phyloP scores from a whole-genome alignment of 2,329 filamentous ascomycete species.

The Dryadomyces sulphureus region DNA sequence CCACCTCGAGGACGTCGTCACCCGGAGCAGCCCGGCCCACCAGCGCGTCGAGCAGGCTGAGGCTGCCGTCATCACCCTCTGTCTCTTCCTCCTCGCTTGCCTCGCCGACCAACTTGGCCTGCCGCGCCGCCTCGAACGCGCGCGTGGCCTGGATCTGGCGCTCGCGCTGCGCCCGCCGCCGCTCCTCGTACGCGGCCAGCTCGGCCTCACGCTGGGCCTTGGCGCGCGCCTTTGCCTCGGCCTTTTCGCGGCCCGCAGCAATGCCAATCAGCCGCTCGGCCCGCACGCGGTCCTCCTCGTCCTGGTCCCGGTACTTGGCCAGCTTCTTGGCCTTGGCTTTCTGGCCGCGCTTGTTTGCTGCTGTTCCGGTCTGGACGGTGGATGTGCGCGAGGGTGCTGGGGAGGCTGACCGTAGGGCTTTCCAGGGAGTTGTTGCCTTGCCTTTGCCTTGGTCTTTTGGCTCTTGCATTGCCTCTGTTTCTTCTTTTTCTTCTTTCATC shows the following conservation, averaged over 20 bases:
- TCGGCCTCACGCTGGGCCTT: constrained; percentile 60
- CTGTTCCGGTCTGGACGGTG: constrained; percentile 26
- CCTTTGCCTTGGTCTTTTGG: constrained; percentile 18
- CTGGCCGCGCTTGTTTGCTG: constrained; percentile 50
- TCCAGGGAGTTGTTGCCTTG: background rate
- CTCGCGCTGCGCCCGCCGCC: constrained; percentile 67
- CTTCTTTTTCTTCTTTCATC: constrained; percentile 13
- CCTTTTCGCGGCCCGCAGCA: constrained; percentile 48
- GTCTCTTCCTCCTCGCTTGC: constrained; percentile 45
- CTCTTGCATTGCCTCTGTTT: constrained; percentile 10
- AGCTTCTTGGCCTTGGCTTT: constrained; percentile 75
- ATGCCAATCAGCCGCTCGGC: constrained; percentile 82
- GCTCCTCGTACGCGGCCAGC: constrained; percentile 53
- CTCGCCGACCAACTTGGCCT: constrained; percentile 38
- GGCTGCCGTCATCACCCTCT: constrained; percentile 33
- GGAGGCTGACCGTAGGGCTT: constrained; percentile 11
- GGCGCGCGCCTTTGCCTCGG: constrained; percentile 51
- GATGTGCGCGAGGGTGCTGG: constrained; percentile 9
- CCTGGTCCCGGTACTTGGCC: constrained; percentile 87
- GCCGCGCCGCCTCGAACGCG: constrained; percentile 58
- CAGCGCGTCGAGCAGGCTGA: constrained; percentile 47
- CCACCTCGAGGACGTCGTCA: constrained; percentile 62
- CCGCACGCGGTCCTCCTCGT: constrained; percentile 78
- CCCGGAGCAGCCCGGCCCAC: constrained; percentile 65
- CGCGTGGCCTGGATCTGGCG: constrained; percentile 61